Evolutionary conservation across 2,329 filamentous ascomycete species (phyloP).

Genomic region (Fusarium falciforme): DNA sequence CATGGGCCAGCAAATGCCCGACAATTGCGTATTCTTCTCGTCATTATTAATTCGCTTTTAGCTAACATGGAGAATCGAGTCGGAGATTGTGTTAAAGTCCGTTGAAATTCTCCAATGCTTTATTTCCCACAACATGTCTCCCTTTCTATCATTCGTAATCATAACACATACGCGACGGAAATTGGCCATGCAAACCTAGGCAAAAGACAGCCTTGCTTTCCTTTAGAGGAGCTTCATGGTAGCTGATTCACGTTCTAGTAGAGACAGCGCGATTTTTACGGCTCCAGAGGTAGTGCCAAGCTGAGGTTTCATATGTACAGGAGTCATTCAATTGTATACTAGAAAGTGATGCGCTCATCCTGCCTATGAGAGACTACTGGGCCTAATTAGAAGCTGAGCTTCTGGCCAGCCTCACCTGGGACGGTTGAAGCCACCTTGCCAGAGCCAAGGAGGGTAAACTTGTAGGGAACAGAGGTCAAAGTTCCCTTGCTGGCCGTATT

Average conservation of each 20-base stretch:
- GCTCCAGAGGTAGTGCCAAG: not conserved
- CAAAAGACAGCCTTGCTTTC: not conserved
- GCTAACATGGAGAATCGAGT: not conserved
- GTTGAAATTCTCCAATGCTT: not conserved
- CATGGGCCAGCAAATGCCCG: not conserved
- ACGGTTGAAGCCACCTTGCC: conserved; percentile 25
- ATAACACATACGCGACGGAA: not conserved
- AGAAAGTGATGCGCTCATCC: not conserved
- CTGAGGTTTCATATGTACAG: not conserved
- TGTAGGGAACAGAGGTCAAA: conserved; percentile 19
- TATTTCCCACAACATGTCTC: not conserved
- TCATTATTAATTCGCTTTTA: not conserved
- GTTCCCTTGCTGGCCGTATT: conserved; percentile 28
- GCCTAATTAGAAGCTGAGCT: conserved; percentile 13
- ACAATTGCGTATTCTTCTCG: not conserved
- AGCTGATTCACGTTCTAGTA: rapidly evolving
- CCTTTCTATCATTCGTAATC: not conserved
- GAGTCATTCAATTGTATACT: not conserved
- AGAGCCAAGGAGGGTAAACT: conserved; percentile 28
- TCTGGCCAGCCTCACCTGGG: conserved; percentile 31
- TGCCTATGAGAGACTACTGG: not conserved
- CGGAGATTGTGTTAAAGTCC: not conserved
- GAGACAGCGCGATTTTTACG: not conserved
- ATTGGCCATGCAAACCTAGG: not conserved
- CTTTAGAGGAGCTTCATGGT: not conserved